Evolutionary conservation across 169 alveolate genomes (phyloP), one percentile per base, ranked within the genome.

Genomic region (Babesia caballi): DNA sequence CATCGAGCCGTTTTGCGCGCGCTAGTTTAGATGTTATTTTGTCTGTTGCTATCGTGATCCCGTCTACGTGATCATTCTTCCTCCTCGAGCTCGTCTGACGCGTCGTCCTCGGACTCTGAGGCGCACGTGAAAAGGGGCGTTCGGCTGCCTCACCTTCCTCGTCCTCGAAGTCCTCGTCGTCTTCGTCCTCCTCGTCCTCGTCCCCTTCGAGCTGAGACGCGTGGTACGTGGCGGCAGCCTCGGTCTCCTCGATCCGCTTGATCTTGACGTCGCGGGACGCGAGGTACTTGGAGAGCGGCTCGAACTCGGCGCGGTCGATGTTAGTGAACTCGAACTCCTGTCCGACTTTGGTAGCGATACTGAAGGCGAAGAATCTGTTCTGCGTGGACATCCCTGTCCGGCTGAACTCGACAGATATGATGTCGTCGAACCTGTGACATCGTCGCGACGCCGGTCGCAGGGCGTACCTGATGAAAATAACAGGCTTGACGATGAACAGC

Each of bases 401-500:
- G 32, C 95, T 91, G 73, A 96, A 96, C 56, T 94, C 98, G 51
- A 96, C 93, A 67, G 93, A 90, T n/a, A 94, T 91, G 51, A 97
- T 94, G 47, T 94, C 98, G 51, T 94, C 98, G 84, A 90, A 93
- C 40, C 94, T 89, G 66, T 15, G 40, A 32, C 14, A 25, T 14
- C 5, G 7, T 33, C 3, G 3, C 19, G 25, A 38, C 5, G 30
- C 19, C n/a, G 19, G 2, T 12, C 1, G 40, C 23, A 30, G 0
- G 36, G 12, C 57, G 0, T 21, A 92, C 82, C 97, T 90, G 73
- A 97, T 93, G 88, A 94, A 92, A 28, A 94, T 92, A 44, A 97
- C 99, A 27, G 99, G 99, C 78, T 97, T 97, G 60, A 93, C 94
- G 40, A 97, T 94, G 90, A 95, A 97, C 32, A 97, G 91, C 54